Base-by-base conservation (phyloP, 768 basidiomycete species). In the Suillus subaureus region DNA sequence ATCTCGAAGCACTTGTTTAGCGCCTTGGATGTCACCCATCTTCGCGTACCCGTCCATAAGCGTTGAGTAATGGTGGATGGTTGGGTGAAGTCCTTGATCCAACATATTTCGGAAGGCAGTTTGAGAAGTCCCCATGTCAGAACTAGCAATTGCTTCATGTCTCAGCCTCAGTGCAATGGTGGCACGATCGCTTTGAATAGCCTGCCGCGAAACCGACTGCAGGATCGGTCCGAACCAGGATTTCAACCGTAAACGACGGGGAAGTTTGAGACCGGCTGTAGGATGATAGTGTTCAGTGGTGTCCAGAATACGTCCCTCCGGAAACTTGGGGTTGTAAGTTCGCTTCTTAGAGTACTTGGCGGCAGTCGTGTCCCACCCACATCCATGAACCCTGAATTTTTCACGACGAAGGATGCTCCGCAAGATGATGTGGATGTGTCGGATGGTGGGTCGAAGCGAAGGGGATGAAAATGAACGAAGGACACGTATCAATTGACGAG, bases 31-130 rank as follows among this genome's bases (percentile, higher is more conserved):
- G 74, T 93, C 82, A n/a, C 91, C 91, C 1, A 76, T 75, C 4
- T 77, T 79, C 21, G 82, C 77, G 69, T 88, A 89, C n/a, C 90
- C 91, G 69, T 92, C 87, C 83, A 96, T 88, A 65, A 96, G 78
- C 61, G 91, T 87, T 37, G 82, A 80, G 70, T 87, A 89, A 75
- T 96, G 94, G 72, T 91, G 86, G 63, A 81, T 81, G 70, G 87
- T 90, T 12, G 92, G 89, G 57, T 85, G 85, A 63, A 96, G 81
- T 12, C 93, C 93, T 64, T 86, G 86, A 58, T 81, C 79, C 61
- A 92, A 73, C 80, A 94, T 84, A 23, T 79, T 73, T 26, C 83
- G 79, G 68, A 93, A 89, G 45, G 87, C 75, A 13, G 80, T 79
- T 61, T 83, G 76, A 8, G 90, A 88, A 5, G 82, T 74, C 47